Evolutionary conservation across 2,329 filamentous ascomycete species (phyloP).

Genomic region (Drechslerella coelobrocha): DNA sequence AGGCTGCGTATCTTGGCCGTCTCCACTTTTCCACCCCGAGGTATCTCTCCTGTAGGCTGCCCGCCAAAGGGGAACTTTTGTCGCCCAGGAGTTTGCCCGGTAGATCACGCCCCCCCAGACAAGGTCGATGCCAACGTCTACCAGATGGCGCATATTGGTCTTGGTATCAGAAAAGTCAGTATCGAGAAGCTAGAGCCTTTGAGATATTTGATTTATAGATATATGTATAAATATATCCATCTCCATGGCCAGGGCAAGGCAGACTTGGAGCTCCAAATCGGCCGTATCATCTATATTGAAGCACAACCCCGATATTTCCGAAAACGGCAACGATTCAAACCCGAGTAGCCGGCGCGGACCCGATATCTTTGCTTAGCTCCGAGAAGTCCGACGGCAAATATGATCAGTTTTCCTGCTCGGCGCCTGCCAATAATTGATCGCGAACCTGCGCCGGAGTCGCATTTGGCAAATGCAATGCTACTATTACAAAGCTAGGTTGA

Average conservation of each 20-base stretch:
- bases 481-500: neutral
- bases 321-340: neutral
- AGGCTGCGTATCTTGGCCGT: constrained; percentile 38
- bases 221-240: too few relatives aligned
- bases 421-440: constrained; percentile 9
- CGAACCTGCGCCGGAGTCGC: constrained; percentile 17
- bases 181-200: too few relatives aligned
- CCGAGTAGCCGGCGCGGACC: neutral
- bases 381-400: constrained; percentile 36
- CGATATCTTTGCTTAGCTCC: constrained; percentile 26
- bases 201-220: constrained; percentile 41
- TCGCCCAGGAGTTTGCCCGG: too few relatives aligned
- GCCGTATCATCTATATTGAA: constrained; percentile 8
- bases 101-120: too few relatives aligned
- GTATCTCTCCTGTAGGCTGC: constrained; percentile 20
- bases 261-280: constrained; percentile 25
- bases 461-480: neutral
- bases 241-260: neutral
- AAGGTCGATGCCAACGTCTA: too few relatives aligned
- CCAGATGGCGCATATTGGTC: too few relatives aligned
- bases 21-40: constrained; percentile 4
- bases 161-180: too few relatives aligned
- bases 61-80: constrained; percentile 10
- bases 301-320: constrained; percentile 16
- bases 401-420: constrained; percentile 21